A percentile compares a stretch with the other conserved stretches of the same genome.
These are phyloP conservation scores for Aphanomyces invadans DNA, from an alignment of 352 stramenopile genomes.

Conservation along the genomic window DNA sequence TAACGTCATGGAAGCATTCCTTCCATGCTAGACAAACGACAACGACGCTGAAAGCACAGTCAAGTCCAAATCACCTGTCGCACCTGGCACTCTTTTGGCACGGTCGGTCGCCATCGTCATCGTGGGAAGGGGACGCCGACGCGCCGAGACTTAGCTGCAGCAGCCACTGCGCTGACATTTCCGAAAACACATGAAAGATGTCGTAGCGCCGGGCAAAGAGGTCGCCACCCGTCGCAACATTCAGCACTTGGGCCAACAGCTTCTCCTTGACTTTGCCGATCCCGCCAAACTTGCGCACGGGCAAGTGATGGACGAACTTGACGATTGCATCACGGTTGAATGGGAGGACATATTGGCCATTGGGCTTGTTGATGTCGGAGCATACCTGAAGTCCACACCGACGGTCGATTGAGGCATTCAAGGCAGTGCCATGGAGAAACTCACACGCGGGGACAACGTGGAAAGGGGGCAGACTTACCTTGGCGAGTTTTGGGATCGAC, in stretches of 20 bases:
- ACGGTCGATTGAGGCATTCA: not conserved
- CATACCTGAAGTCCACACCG: constrained; percentile 64
- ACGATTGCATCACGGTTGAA: constrained; percentile 66
- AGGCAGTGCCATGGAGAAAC: no score
- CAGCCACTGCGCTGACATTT: constrained; percentile 60
- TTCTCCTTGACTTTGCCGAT: constrained; percentile 93
- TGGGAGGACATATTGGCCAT: constrained; percentile 90
- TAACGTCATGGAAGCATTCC: no score
- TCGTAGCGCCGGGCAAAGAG: constrained; percentile 50
- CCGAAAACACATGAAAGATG: constrained; percentile 57
- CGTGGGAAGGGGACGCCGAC: constrained; percentile 32
- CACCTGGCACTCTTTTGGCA: constrained; percentile 52
- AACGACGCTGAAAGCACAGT: no score
- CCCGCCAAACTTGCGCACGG: constrained; percentile 89
- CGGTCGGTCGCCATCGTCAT: constrained; percentile 38
- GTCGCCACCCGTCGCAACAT: constrained; percentile 80
- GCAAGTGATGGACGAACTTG: constrained; percentile 82
- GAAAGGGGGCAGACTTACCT: no score
- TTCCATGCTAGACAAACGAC: no score
- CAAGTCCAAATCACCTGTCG: not conserved
- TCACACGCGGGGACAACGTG: no score
- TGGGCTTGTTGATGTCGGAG: constrained; percentile 95
- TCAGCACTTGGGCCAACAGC: constrained; percentile 64
- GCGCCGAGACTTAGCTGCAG: constrained; percentile 66
- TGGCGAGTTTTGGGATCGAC: constrained; percentile 89